Percentiles rank a stretch among this genome's conserved stretches.
Conservation (phyloP, 352 stramenopile genomes). For the Phytophthora pini region DNA sequence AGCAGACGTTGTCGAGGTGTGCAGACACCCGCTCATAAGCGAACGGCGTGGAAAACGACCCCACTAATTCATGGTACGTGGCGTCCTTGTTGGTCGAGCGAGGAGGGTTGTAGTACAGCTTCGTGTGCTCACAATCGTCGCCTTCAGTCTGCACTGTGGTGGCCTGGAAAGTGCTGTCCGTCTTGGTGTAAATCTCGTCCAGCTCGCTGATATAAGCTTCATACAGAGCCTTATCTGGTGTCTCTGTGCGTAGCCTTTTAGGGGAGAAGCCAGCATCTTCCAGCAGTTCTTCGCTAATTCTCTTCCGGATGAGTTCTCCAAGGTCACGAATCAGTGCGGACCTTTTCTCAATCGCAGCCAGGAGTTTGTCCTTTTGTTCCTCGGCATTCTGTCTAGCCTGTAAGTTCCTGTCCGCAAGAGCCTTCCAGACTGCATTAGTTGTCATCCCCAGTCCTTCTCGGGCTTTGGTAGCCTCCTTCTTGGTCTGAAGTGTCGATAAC, state of each 20-base stretch:
- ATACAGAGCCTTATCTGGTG: conserved; percentile 27
- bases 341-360: conserved; percentile 17
- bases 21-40: conserved; percentile 16
- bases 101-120: conserved; percentile 3
- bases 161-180: conserved; percentile 27
- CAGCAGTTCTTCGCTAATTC: conserved; percentile 25
- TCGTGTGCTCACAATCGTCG: not conserved
- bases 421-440: conserved; percentile 28
- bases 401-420: conserved; percentile 24
- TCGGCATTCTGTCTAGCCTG: conserved; percentile 25
- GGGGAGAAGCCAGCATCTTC: not conserved
- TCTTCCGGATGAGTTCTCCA: conserved; percentile 21
- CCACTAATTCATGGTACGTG: conserved; percentile 28
- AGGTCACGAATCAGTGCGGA: conserved; percentile 28
- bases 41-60: conserved; percentile 22
- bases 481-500: conserved; percentile 8
- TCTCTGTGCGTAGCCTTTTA: conserved; percentile 19
- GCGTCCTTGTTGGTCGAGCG: not conserved
- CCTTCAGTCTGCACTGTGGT: not conserved
- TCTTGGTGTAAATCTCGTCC: conserved; percentile 34
- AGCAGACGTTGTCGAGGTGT: conserved; percentile 3
- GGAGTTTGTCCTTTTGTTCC: conserved; percentile 22
- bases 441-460: conserved; percentile 1
- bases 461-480: conserved; percentile 8
- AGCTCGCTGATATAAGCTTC: conserved; percentile 32